Base-by-base conservation (phyloP, 495 filamentous ascomycete genomes). In the Physcia stellaris region DNA sequence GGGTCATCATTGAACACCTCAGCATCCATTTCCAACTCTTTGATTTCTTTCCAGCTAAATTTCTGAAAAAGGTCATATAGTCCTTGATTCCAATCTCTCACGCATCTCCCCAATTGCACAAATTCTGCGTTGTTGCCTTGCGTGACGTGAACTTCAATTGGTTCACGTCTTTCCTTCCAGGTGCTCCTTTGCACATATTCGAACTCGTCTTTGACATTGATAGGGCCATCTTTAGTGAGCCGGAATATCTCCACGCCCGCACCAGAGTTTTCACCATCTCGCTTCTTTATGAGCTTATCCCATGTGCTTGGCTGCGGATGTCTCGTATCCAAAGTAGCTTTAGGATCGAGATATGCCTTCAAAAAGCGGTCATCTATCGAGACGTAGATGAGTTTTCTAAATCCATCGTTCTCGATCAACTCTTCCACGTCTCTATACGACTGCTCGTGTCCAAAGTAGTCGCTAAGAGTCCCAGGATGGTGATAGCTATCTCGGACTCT, bases 301-400 rank as follows among this genome's bases (percentile, higher is more conserved):
- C 34, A 37, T 13, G 34, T 37, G n/a, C 20, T 23, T 21, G 34
- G 34, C 16, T 37, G 18, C 10, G 34, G 34, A 23, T 24, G 34
- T 3, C 34, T 9, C 26, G 11, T 20, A 12, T 6, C 10, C 12
- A 12, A 10, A 5, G 10, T 12, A 3, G 2, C 20, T 12, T 1
- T 10, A 22, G 12, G 1, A 2, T 4, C 9, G 12, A 12, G 9
- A 23, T 16, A n/a, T 23, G 34, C 19, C 3, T 23, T 21, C 18
- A 36, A 11, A 16, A 24, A 36, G 6, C 19, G 16, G 11, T 36
- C 34, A 2, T 36, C 9, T 12, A 11, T 23, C 2, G 26, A 19
- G n/a, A 21, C 16, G 17, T 36, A 36, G 9, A 10, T 36, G 16
- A 36, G 15, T 4, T 36, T 23, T 12, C 19, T 4, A 23, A 24